Evolutionary conservation across 805 yeast genomes (phyloP), one percentile per base, ranked within the genome.

Genomic region (Candida khao-thaluensis): DNA sequence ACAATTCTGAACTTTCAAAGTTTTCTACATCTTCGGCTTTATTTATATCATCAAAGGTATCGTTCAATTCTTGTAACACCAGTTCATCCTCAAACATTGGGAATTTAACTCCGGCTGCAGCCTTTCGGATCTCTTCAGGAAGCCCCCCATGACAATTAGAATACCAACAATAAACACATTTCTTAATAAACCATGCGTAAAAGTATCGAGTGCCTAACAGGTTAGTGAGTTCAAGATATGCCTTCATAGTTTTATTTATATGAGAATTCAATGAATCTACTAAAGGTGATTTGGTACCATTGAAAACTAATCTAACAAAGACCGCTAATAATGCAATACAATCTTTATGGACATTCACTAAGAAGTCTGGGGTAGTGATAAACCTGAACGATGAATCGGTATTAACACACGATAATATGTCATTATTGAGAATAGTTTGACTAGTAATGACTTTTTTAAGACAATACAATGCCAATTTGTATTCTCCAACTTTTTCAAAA

Each of bases 401-500:
- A 23, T 32, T 32, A 5, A 41, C 26, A 7, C 23, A 9, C 15
- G 16, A 2, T 6, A 12, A 8, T 10, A 32, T 4, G 3, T 32
- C 37, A 4, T 32, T 24, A 26, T 32, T n/a, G n/a, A n/a, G 18
- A 14, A 33, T 28, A 6, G 17, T n/a, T 27, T 32, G 30, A 12
- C 27, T 27, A 5, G 20, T 22, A 2, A 36, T 18, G 7, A 56
- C 37, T 34, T 64, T 63, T 30, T 57, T 60, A 25, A 66, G 35
- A 43, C 59, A 66, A 32, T 61, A 58, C 42, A 55, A 65, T 1
- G 72, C 56, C 28, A 61, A 55, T 2, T 54, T 56, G 1, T 44
- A 24, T 14, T 66, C 53, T 1, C 49, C 43, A 14, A 48, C 45
- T 7, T 39, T 32, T 46, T 72, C 77, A 41, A 69, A 74, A 43